These are phyloP conservation scores for Suhomyces xylopsoci DNA, from an alignment of 805 yeast genomes.

Conservation along the genomic window DNA sequence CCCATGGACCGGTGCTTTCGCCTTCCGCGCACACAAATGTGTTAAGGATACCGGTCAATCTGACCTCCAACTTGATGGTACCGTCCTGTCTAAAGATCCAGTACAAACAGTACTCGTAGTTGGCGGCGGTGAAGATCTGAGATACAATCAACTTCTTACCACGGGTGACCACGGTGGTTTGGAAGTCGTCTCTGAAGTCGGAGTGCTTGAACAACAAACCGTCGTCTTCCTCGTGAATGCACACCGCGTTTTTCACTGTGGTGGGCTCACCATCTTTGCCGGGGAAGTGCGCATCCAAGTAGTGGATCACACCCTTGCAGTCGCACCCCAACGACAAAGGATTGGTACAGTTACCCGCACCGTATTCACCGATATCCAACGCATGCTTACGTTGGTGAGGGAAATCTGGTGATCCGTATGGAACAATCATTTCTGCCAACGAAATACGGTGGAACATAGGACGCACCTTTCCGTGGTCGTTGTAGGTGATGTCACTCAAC, in stretches of 20 bases:
- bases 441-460: conserved; percentile 79
- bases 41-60: conserved; percentile 80
- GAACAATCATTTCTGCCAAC: conserved; percentile 79
- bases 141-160: conserved; percentile 71
- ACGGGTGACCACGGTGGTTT: conserved; percentile 71
- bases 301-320: conserved; percentile 83
- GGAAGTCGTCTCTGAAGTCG: conserved; percentile 77
- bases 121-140: conserved; percentile 83
- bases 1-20: conserved; percentile 74
- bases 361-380: conserved; percentile 82
- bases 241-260: conserved; percentile 71
- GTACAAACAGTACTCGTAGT: conserved; percentile 81
- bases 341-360: conserved; percentile 84
- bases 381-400: conserved; percentile 87
- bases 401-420: conserved; percentile 74
- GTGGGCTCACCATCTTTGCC: conserved; percentile 66
- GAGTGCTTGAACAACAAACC: conserved; percentile 79
- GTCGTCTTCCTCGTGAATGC: conserved; percentile 85
- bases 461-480: conserved; percentile 71
- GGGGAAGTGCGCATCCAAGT: conserved; percentile 74
- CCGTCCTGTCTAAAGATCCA: conserved; percentile 85
- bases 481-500: conserved; percentile 66
- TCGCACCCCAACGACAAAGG: conserved; percentile 78
- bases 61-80: conserved; percentile 72
- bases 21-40: conserved; percentile 63